Conservation (phyloP, 345 rosid genomes). For the Alliaria petiolata region DNA sequence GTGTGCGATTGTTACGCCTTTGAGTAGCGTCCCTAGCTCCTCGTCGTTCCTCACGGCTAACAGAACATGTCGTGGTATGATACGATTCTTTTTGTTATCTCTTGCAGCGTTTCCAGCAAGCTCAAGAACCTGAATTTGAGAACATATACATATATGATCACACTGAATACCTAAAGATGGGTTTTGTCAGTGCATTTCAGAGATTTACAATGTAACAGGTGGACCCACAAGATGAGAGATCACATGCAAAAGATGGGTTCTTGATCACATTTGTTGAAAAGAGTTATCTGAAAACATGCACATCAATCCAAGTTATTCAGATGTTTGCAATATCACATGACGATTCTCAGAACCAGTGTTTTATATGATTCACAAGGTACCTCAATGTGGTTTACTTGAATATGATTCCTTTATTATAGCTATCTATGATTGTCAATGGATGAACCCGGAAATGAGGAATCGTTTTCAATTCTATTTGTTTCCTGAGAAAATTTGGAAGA, state of each 20-base stretch:
- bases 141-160: neutral
- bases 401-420: neutral
- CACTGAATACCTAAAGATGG: neutral
- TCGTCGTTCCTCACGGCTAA: slow-evolving; percentile 74
- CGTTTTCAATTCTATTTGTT: neutral
- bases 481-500: neutral
- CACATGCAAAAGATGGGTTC: no score
- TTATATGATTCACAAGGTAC: neutral
- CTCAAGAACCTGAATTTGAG: slow-evolving; percentile 49
- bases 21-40: slow-evolving; percentile 60
- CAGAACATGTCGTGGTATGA: slow-evolving; percentile 60
- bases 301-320: neutral
- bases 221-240: no score
- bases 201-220: no score
- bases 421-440: neutral
- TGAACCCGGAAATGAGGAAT: neutral
- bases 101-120: slow-evolving; percentile 74
- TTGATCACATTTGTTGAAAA: neutral
- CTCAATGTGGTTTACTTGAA: neutral
- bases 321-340: neutral
- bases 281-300: neutral
- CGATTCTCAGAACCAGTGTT: neutral
- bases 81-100: slow-evolving; percentile 73
- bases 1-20: slow-evolving; percentile 77
- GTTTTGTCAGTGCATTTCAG: no score